These are phyloP conservation scores for Kluyveromyces siamensis DNA, from an alignment of 805 yeast genomes.

Conservation along the genomic window DNA sequence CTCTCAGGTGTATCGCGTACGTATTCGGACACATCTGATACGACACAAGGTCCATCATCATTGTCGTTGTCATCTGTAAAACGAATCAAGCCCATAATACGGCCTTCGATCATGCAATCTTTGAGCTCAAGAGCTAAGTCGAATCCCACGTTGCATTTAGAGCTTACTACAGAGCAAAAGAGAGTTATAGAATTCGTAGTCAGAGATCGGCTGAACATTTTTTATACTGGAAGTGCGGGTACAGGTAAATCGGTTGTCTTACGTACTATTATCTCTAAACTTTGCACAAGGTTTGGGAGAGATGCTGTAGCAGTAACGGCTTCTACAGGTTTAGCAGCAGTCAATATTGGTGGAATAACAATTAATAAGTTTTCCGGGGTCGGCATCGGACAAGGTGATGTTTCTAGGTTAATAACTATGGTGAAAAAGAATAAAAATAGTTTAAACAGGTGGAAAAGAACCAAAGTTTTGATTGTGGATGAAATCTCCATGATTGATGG, in stretches of 20 bases:
- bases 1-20: slow-evolving; percentile 15
- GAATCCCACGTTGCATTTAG: slow-evolving; percentile 5
- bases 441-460: slow-evolving; percentile 50
- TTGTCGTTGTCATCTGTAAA: slow-evolving; percentile 1
- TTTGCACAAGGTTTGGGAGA: slow-evolving; percentile 36
- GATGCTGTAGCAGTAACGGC: slow-evolving; percentile 79
- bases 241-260: slow-evolving; percentile 76
- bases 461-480: slow-evolving; percentile 73
- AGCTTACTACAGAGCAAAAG: slow-evolving; percentile 40
- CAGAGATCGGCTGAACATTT: slow-evolving; percentile 43
- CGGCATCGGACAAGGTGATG: slow-evolving; percentile 61
- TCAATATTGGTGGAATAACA: slow-evolving; percentile 86
- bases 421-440: slow-evolving; percentile 39
- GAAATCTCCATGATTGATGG: slow-evolving; percentile 95
- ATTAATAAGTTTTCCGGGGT: slow-evolving; percentile 79
- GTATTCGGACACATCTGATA: slow-evolving; percentile 2
- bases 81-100: not conserved
- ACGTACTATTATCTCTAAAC: slow-evolving; percentile 48
- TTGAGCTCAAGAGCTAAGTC: not conserved
- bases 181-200: slow-evolving; percentile 45
- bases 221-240: slow-evolving; percentile 82
- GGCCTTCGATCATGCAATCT: not conserved
- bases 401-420: slow-evolving; percentile 35
- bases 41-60: not conserved
- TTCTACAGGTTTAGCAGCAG: slow-evolving; percentile 93